Evolutionary conservation across 768 basidiomycete genomes (phyloP).

Genomic region (Phlebiopsis flavidoalba): DNA sequence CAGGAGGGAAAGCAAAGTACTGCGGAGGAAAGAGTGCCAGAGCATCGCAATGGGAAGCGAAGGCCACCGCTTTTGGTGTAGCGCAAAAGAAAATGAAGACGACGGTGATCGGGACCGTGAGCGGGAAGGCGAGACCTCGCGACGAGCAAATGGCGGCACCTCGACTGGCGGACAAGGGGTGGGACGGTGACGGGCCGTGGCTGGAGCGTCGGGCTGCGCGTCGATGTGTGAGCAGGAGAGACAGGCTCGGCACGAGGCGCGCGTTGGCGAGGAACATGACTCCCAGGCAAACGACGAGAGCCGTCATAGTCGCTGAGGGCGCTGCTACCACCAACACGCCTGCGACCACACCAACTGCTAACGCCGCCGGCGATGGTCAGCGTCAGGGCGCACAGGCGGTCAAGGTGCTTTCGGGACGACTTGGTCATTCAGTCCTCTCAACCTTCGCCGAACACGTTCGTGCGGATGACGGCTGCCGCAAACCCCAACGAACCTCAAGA

Average conservation of each 20-base stretch:
- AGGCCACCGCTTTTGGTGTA: slow-evolving; percentile 94
- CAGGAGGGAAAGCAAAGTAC: slow-evolving; percentile 96
- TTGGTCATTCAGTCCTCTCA: slow-evolving; percentile 10
- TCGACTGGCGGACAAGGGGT: too few species aligned
- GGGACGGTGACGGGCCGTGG: slow-evolving; percentile 15
- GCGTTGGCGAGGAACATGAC: slow-evolving; percentile 6
- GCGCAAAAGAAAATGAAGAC: slow-evolving; percentile 53
- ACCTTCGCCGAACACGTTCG: slow-evolving; percentile 8
- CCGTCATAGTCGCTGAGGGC: neutral
- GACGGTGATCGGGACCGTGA: slow-evolving; percentile 22
- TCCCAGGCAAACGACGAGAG: neutral
- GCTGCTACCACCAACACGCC: neutral
- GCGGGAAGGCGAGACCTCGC: neutral
- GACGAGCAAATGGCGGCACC: neutral
- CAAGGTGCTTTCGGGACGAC: neutral
- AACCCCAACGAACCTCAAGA: slow-evolving; percentile 3
- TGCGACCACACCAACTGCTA: neutral
- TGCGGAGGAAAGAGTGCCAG: slow-evolving; percentile 97
- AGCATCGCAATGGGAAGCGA: slow-evolving; percentile 93
- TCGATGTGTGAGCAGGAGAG: slow-evolving; percentile 27
- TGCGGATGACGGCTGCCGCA: slow-evolving; percentile 8
- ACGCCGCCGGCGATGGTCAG: neutral
- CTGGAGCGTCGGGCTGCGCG: slow-evolving; percentile 35
- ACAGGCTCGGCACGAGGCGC: slow-evolving; percentile 12
- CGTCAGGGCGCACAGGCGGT: neutral